Evolutionary conservation across 305 asterid species (phyloP).

Genomic region (Fraxinus paxiana): DNA sequence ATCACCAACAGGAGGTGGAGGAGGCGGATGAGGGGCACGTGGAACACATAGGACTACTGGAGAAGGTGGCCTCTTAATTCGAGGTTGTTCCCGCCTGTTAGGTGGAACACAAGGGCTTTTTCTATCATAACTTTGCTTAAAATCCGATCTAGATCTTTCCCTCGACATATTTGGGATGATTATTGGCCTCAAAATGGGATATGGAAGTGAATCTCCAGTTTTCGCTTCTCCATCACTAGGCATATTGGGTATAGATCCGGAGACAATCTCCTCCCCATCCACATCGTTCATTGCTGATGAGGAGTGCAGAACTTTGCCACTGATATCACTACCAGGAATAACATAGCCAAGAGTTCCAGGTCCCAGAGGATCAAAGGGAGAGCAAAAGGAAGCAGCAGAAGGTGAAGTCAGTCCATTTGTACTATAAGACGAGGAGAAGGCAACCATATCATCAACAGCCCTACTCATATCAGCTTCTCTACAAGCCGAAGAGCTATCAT

Average conservation of each 20-base stretch:
- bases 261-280: slow-evolving; percentile 66
- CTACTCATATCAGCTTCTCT: slow-evolving; percentile 92
- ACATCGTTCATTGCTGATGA: slow-evolving; percentile 63
- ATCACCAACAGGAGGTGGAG: slow-evolving; percentile 90
- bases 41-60: slow-evolving; percentile 99
- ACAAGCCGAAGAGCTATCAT: slow-evolving; percentile 99
- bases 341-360: slow-evolving; percentile 83
- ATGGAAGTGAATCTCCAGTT: slow-evolving; percentile 75
- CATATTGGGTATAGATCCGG: slow-evolving; percentile 63
- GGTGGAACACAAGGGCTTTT: slow-evolving; percentile 95
- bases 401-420: slow-evolving; percentile 97
- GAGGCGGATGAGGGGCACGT: slow-evolving; percentile 94
- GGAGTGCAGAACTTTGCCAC: slow-evolving; percentile 78
- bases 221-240: slow-evolving; percentile 69
- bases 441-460: slow-evolving; percentile 98
- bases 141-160: slow-evolving; percentile 84
- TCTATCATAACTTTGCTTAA: slow-evolving; percentile 71
- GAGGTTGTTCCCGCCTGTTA: slow-evolving; percentile 84
- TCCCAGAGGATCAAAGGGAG: slow-evolving; percentile 88
- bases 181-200: slow-evolving; percentile 91
- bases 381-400: slow-evolving; percentile 87
- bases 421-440: slow-evolving; percentile 95
- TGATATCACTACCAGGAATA: slow-evolving; percentile 77
- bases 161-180: slow-evolving; percentile 87
- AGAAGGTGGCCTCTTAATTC: slow-evolving; percentile 93